phyloP scores from a whole-genome alignment of 805 yeast genomes.

The Dipodascopsis uninucleata region DNA sequence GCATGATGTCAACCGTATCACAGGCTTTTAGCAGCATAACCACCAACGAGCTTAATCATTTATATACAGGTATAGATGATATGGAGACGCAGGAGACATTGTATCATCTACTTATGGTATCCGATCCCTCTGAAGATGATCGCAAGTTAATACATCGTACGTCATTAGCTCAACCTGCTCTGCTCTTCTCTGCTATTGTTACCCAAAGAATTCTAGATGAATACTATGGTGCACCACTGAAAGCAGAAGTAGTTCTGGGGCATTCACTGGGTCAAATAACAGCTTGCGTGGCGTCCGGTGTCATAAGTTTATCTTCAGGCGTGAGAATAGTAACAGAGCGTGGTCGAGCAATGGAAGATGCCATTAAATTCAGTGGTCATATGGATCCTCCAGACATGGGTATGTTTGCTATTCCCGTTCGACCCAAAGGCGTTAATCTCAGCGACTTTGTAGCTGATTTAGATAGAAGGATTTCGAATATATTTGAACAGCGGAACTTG shows the following conservation, averaged over 20 bases:
- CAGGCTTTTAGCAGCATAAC: conserved; percentile 5
- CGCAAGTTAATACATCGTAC: conserved; percentile 11
- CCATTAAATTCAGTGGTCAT: conserved; percentile 1
- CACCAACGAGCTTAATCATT: conserved; percentile 3
- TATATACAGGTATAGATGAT: not conserved
- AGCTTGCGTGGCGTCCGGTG: conserved; percentile 22
- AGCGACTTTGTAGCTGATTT: not conserved
- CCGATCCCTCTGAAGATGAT: not conserved
- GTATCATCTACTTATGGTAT: not conserved
- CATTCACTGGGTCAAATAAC: conserved; percentile 27
- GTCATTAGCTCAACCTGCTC: conserved; percentile 21
- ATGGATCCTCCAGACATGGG: conserved; percentile 9
- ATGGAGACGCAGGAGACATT: not conserved
- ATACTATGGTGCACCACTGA: not conserved
- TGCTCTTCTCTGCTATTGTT: conserved; percentile 12
- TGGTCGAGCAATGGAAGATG: conserved; percentile 24
- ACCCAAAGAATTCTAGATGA: conserved; percentile 1
- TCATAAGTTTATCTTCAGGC: conserved; percentile 15
- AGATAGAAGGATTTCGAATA: not conserved
- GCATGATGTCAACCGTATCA: conserved; percentile 11
- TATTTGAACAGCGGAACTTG: not conserved
- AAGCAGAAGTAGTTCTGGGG: conserved; percentile 9
- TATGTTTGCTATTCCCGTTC: conserved; percentile 18
- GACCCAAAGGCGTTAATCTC: not conserved
- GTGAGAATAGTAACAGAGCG: conserved; percentile 14